Evolutionary conservation across 306 rosid genomes (phyloP).

Genomic region (Dalbergia cultrata): DNA sequence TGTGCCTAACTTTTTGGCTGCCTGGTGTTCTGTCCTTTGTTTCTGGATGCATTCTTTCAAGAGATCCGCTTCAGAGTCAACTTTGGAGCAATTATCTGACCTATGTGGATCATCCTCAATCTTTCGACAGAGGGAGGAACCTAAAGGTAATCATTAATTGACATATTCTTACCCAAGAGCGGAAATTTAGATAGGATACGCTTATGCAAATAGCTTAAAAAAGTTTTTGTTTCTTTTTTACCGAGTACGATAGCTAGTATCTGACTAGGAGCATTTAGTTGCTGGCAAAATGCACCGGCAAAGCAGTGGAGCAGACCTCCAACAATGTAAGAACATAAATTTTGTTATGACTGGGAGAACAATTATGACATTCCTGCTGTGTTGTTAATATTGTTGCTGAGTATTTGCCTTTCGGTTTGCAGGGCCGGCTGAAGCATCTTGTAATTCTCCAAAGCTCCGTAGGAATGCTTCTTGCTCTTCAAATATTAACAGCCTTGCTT

Average conservation of each 20-base stretch:
- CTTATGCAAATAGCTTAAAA: background rate
- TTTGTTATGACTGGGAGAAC: background rate
- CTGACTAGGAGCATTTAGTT: conserved; percentile 48
- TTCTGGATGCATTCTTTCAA: conserved; percentile 63
- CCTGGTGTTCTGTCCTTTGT: conserved; percentile 10
- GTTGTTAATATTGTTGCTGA: conserved; percentile 7
- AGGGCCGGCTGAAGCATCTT: conserved; percentile 69
- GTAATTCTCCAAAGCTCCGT: conserved; percentile 70
- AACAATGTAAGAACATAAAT: conserved; percentile 60
- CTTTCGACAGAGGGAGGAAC: conserved; percentile 74
- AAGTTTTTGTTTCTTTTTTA: background rate
- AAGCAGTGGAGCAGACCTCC: conserved; percentile 74
- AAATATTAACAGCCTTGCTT: conserved; percentile 71
- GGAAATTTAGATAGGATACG: background rate
- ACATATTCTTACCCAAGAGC: conserved; percentile 21
- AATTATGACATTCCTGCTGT: background rate
- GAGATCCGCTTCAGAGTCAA: conserved; percentile 86
- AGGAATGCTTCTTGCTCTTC: conserved; percentile 87
- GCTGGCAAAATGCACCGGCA: conserved; percentile 73
- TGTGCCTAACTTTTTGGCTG: conserved; percentile 22
- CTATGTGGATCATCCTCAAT: conserved; percentile 88
- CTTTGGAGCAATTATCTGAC: conserved; percentile 78
- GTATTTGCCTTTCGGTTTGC: conserved; percentile 35
- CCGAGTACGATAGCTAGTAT: too few relatives aligned
- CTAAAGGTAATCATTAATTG: conserved; percentile 61